phyloP scores from a whole-genome alignment of 2,329 filamentous ascomycete species.

The Penicillium brasilianum region DNA sequence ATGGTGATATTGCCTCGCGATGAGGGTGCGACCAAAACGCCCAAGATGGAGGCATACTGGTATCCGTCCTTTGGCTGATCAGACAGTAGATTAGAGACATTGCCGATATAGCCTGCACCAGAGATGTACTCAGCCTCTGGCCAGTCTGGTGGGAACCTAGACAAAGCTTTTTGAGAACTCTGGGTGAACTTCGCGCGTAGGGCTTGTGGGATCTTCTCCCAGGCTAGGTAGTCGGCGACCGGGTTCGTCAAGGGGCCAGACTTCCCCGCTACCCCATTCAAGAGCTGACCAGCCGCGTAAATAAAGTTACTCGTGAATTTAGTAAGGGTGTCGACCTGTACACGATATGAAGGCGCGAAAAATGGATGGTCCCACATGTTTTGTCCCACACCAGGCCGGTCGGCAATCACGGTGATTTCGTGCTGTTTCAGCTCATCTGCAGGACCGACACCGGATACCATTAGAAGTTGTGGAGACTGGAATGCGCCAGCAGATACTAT shows the following conservation, averaged over 20 bases:
- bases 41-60: conserved; percentile 35
- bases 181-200: conserved; percentile 29
- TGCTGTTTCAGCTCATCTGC: conserved; percentile 30
- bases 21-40: conserved; percentile 37
- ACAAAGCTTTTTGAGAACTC: conserved; percentile 24
- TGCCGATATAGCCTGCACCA: conserved; percentile 32
- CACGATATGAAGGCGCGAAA: conserved; percentile 36
- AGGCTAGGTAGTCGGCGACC: conserved; percentile 35
- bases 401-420: conserved; percentile 34
- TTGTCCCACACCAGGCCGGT: conserved; percentile 44
- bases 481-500: conserved; percentile 58
- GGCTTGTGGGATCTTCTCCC: conserved; percentile 39
- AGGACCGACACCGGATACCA: conserved; percentile 58
- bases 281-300: conserved; percentile 21
- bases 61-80: conserved; percentile 30
- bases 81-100: conserved; percentile 26
- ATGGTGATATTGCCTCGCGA: conserved; percentile 55
- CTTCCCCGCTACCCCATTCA: conserved; percentile 17
- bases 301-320: conserved; percentile 21
- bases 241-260: conserved; percentile 34
- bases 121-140: conserved; percentile 44
- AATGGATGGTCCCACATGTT: conserved; percentile 45
- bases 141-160: conserved; percentile 41
- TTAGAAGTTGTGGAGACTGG: conserved; percentile 59
- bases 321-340: conserved; percentile 34